These are phyloP conservation scores for Rhynchospora tenuis DNA, from an alignment of 176 grass and related monocot genomes.

Conservation along the genomic window DNA sequence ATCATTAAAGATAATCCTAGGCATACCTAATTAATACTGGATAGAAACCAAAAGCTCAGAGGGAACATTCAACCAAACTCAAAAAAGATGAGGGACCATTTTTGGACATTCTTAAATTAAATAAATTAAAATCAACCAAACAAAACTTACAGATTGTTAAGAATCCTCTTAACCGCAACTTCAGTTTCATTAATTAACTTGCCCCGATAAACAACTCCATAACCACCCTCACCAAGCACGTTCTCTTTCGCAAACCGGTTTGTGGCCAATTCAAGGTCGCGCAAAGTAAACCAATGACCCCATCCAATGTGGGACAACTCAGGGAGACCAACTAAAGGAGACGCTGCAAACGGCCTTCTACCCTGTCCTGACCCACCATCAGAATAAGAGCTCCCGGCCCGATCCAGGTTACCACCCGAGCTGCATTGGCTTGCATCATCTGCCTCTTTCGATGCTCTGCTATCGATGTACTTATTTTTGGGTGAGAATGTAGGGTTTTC, in stretches of 20 bases:
- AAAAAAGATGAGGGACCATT: background rate
- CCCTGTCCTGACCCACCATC: slow-evolving; percentile 45
- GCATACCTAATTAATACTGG: background rate
- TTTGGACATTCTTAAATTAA: slow-evolving; percentile 27
- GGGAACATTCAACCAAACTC: slow-evolving; percentile 10
- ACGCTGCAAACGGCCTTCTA: slow-evolving; percentile 46
- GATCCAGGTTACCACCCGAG: slow-evolving; percentile 61
- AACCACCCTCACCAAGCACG: slow-evolving; percentile 87
- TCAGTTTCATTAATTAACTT: slow-evolving; percentile 62
- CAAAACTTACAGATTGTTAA: slow-evolving; percentile 85
- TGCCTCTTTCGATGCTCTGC: slow-evolving; percentile 59
- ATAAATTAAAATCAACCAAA: slow-evolving; percentile 15
- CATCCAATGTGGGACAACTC: slow-evolving; percentile 83
- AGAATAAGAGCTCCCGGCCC: slow-evolving; percentile 71
- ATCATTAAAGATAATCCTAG: background rate
- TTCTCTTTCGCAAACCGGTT: slow-evolving; percentile 64
- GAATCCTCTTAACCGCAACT: slow-evolving; percentile 94
- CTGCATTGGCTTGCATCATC: slow-evolving; percentile 79
- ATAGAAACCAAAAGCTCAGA: slow-evolving; percentile 2
- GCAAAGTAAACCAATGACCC: slow-evolving; percentile 96
- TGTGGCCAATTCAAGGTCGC: slow-evolving; percentile 78
- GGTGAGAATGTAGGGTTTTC: slow-evolving; percentile 54
- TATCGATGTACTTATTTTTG: slow-evolving; percentile 17
- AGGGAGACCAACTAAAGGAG: slow-evolving; percentile 58
- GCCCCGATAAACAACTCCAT: slow-evolving; percentile 84